Percentiles rank a stretch among this genome's conserved stretches.
Conservation (phyloP, 2,329 filamentous ascomycete species). For the Chaetothyriales sp. region DNA sequence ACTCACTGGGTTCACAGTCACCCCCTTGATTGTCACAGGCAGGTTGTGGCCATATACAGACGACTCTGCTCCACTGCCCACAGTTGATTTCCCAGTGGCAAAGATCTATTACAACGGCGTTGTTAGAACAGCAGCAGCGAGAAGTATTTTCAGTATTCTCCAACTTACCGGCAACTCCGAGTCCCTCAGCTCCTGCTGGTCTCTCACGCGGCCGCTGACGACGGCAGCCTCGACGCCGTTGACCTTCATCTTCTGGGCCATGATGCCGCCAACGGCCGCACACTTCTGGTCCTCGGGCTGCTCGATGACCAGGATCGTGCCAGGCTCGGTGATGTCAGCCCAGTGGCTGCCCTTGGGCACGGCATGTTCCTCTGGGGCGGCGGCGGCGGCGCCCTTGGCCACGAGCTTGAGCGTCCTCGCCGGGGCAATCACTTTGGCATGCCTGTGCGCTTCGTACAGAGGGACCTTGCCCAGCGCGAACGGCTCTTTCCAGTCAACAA, state of each 20-base stretch:
- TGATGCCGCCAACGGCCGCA: slow-evolving; percentile 62
- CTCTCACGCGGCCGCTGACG: slow-evolving; percentile 54
- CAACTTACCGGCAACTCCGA: slow-evolving; percentile 41
- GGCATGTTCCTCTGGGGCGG: slow-evolving; percentile 27
- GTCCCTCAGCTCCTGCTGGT: slow-evolving; percentile 32
- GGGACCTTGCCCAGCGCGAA: neutral
- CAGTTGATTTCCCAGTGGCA: slow-evolving; percentile 29
- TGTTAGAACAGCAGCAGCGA: neutral
- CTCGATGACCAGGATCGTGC: slow-evolving; percentile 50
- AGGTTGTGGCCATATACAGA: slow-evolving; percentile 28
- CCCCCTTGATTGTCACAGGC: slow-evolving; percentile 25
- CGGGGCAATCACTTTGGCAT: slow-evolving; percentile 26
- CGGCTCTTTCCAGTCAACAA: neutral
- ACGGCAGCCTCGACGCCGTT: slow-evolving; percentile 46
- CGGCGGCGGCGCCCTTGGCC: too few relatives aligned
- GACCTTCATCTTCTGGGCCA: slow-evolving; percentile 53
- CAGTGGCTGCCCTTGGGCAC: slow-evolving; percentile 49
- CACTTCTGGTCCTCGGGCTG: slow-evolving; percentile 52
- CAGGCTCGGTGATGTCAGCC: slow-evolving; percentile 47
- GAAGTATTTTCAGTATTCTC: neutral
- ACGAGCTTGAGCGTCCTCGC: slow-evolving; percentile 40
- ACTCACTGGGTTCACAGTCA: slow-evolving; percentile 28
- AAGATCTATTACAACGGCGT: slow-evolving; percentile 23
- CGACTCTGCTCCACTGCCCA: slow-evolving; percentile 31
- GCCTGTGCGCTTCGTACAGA: neutral